Evolutionary conservation across 2,329 filamentous ascomycete genomes (phyloP).

Genomic region (Aspergillus caelatus): DNA sequence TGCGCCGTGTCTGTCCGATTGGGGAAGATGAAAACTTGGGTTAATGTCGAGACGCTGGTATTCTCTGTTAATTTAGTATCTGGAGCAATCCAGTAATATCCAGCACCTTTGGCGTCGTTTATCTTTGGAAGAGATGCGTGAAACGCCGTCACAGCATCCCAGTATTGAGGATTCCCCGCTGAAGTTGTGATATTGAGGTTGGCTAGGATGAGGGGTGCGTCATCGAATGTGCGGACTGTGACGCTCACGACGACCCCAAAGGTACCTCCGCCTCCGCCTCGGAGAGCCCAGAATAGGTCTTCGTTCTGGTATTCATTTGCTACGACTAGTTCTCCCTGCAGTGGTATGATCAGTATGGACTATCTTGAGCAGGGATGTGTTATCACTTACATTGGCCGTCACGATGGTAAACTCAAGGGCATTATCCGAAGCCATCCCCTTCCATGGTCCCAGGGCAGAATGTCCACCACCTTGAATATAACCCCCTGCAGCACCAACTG

Average conservation of each 20-base stretch:
- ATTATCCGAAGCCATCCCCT: constrained; percentile 56
- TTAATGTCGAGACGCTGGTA: constrained; percentile 24
- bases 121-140: constrained; percentile 49
- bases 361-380: not conserved
- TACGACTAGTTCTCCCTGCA: constrained; percentile 45
- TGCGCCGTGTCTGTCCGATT: constrained; percentile 26
- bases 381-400: constrained; percentile 35
- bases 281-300: constrained; percentile 50
- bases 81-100: constrained; percentile 45
- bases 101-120: constrained; percentile 48
- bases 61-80: constrained; percentile 29
- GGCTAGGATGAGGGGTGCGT: constrained; percentile 36
- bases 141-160: constrained; percentile 27
- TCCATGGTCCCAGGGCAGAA: constrained; percentile 49
- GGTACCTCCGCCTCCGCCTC: constrained; percentile 40
- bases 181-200: constrained; percentile 26
- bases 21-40: constrained; percentile 23
- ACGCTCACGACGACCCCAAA: constrained; percentile 33
- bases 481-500: constrained; percentile 33
- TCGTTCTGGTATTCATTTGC: constrained; percentile 47
- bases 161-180: constrained; percentile 19
- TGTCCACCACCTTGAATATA: constrained; percentile 48
- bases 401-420: constrained; percentile 53
- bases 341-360: not conserved
- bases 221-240: constrained; percentile 47